Percentiles rank a stretch among this genome's conserved stretches.
phyloP scores from a whole-genome alignment of 192 early-diverging fungal species.

The Gryganskiella cystojenkinii region DNA sequence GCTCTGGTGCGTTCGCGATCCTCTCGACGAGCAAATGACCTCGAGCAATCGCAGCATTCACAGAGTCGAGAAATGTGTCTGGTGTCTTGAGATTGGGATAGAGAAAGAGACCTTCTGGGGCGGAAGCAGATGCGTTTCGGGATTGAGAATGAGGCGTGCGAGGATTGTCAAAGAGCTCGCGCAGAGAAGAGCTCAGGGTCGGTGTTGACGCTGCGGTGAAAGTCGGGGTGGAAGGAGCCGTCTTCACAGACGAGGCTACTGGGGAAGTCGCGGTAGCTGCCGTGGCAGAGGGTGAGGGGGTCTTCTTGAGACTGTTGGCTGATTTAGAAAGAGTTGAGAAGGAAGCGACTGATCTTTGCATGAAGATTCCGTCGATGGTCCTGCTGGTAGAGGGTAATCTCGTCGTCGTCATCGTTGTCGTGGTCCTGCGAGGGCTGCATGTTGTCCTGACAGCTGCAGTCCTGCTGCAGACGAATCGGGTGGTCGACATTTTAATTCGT shows the following conservation, averaged over 20 bases:
- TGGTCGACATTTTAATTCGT: not conserved
- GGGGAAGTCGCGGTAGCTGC: not conserved
- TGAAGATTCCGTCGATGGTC: not conserved
- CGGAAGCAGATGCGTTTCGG: slow-evolving; percentile 6
- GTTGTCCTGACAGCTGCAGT: slow-evolving; percentile 12
- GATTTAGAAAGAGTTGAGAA: not conserved
- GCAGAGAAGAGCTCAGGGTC: slow-evolving; percentile 12
- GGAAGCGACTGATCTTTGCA: not conserved
- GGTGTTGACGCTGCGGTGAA: not conserved
- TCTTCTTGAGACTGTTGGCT: not conserved
- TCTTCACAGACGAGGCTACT: not conserved
- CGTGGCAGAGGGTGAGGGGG: not conserved
- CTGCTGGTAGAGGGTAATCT: not conserved
- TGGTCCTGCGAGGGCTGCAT: not conserved
- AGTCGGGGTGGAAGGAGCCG: not conserved
- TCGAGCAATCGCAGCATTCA: slow-evolving; percentile 58
- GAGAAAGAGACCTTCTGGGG: slow-evolving; percentile 53
- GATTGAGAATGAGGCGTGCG: slow-evolving; percentile 12
- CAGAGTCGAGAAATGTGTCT: slow-evolving; percentile 56
- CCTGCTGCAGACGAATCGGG: slow-evolving; percentile 25
- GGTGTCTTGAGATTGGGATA: slow-evolving; percentile 54
- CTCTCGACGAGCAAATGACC: slow-evolving; percentile 63
- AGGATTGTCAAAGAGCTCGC: slow-evolving; percentile 45
- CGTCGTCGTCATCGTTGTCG: not conserved
- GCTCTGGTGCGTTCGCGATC: slow-evolving; percentile 60